Conservation (phyloP, 2,329 filamentous ascomycete species). For the Cercospora sp. region DNA sequence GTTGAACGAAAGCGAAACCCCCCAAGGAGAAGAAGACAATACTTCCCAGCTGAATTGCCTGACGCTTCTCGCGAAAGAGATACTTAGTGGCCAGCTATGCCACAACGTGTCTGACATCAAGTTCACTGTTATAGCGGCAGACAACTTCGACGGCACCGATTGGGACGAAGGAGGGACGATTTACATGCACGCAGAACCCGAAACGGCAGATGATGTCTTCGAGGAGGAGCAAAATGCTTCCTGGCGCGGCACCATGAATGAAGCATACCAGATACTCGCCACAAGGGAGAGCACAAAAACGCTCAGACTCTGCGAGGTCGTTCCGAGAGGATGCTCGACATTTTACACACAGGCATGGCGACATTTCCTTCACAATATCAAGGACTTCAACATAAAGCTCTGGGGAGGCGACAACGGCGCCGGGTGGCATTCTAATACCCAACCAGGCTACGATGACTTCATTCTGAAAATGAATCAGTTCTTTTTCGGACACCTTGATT, state of each 20-base stretch:
- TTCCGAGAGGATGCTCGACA: slow-evolving; percentile 3
- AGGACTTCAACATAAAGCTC: slow-evolving; percentile 3
- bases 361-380: not conserved
- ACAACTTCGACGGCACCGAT: slow-evolving; percentile 1
- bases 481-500: slow-evolving; percentile 6
- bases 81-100: not conserved
- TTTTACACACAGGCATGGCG: slow-evolving; percentile 2
- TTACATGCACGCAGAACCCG: slow-evolving; percentile 3
- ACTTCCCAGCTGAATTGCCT: not conserved
- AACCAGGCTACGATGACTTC: slow-evolving; percentile 9
- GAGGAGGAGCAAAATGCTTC: not conserved
- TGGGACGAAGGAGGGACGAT: not conserved
- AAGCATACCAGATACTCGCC: slow-evolving; percentile 11
- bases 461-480: slow-evolving; percentile 2
- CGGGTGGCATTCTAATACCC: slow-evolving; percentile 10
- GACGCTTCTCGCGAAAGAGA: not conserved
- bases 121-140: not conserved
- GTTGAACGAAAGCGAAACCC: not conserved
- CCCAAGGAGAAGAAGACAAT: not conserved
- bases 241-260: slow-evolving; percentile 13
- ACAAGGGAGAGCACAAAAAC: not conserved
- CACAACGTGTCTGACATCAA: not conserved
- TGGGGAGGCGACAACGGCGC: slow-evolving; percentile 13
- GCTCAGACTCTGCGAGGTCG: not conserved
- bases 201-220: not conserved